Evolutionary conservation across 1,139 yeast species (phyloP).

Genomic region (Saccharomyces pastorianus): DNA sequence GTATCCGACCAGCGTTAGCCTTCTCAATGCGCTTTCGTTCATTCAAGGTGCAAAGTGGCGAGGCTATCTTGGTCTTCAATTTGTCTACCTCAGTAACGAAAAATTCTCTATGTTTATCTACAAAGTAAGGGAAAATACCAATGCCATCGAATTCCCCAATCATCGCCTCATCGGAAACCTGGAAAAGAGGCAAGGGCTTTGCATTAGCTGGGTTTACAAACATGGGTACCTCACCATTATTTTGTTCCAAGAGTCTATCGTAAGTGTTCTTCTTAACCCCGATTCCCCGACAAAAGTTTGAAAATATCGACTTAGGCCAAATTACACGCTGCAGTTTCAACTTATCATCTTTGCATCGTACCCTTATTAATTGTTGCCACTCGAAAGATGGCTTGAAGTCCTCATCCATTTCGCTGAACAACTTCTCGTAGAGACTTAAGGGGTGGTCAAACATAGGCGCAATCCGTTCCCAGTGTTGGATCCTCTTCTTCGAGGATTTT

Average conservation of each 20-base stretch:
- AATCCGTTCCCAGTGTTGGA: not conserved
- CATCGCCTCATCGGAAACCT: constrained; percentile 8
- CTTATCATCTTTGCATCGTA: constrained; percentile 5
- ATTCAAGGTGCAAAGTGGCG: constrained; percentile 5
- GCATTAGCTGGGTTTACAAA: constrained; percentile 12
- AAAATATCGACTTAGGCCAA: constrained; percentile 17
- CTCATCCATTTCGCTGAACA: not conserved
- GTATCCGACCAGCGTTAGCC: not conserved
- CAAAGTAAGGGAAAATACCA: constrained; percentile 20
- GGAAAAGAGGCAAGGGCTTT: constrained; percentile 9
- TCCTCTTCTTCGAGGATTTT: not conserved
- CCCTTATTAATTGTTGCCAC: constrained; percentile 7
- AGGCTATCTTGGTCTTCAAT: constrained; percentile 11
- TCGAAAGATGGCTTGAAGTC: constrained; percentile 2
- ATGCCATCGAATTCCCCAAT: constrained; percentile 12
- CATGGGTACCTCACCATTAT: not conserved
- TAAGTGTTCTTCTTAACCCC: constrained; percentile 9
- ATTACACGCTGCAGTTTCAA: constrained; percentile 6
- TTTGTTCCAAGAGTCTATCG: not conserved
- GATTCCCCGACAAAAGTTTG: constrained; percentile 18
- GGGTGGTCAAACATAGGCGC: not conserved
- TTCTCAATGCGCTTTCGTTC: not conserved
- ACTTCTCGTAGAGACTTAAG: not conserved
- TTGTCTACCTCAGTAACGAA: constrained; percentile 11
- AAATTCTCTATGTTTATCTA: constrained; percentile 7